These are phyloP conservation scores for Mortierella sp. DNA, from an alignment of 371 early-diverging fungal species.

Conservation along the genomic window DNA sequence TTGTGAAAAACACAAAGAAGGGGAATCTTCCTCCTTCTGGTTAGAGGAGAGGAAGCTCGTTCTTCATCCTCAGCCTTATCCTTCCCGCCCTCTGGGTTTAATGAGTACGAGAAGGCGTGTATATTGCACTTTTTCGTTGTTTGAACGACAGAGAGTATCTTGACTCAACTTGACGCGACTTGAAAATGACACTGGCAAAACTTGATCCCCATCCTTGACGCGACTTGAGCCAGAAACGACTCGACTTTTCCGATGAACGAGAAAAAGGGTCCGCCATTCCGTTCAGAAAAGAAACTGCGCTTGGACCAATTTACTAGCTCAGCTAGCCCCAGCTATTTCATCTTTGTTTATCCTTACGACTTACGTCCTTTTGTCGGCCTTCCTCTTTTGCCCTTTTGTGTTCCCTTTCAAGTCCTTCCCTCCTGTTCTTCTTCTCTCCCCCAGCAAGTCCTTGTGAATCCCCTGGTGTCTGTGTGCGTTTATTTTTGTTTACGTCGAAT, in stretches of 20 bases:
- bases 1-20: neutral
- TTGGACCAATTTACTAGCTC: slow-evolving; percentile 3
- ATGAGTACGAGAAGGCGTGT: neutral
- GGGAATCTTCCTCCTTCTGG: too few species aligned
- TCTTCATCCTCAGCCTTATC: too few species aligned
- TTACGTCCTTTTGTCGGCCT: neutral
- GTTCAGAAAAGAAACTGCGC: neutral
- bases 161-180: neutral
- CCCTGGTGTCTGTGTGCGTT: neutral
- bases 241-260: too few species aligned
- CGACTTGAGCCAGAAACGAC: too few species aligned
- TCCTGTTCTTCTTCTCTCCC: neutral
- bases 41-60: too few species aligned
- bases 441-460: neutral
- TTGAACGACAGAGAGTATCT: neutral
- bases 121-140: neutral
- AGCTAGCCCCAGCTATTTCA: neutral
- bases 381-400: neutral
- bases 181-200: neutral
- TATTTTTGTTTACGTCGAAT: neutral
- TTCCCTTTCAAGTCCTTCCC: neutral
- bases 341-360: neutral
- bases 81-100: too few species aligned
- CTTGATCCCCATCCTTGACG: too few species aligned
- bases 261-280: neutral